phyloP scores from a whole-genome alignment of 345 rosid genomes.

The Rhodamnia rubescens region DNA sequence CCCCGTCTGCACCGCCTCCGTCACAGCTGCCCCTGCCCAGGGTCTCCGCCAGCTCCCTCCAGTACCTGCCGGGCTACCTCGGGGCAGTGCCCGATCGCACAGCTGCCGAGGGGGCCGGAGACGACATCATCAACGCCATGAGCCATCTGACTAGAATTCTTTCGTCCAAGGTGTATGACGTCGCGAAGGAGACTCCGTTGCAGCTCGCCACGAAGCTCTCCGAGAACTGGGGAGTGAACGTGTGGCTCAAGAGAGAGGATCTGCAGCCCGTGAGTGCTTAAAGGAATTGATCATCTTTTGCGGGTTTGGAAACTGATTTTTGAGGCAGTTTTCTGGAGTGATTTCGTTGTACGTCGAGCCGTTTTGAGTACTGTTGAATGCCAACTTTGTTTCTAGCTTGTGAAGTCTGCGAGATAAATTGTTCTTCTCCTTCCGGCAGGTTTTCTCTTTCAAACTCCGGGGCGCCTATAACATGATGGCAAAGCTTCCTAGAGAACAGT shows the following conservation, averaged over 20 bases:
- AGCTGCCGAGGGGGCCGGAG: constrained; percentile 4
- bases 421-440: constrained; percentile 30
- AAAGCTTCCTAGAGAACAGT: constrained; percentile 49
- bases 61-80: constrained; percentile 65
- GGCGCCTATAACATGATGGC: constrained; percentile 98
- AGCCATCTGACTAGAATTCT: constrained; percentile 60
- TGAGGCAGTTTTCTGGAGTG: not conserved
- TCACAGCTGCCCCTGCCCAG: constrained; percentile 8
- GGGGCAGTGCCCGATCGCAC: constrained; percentile 64
- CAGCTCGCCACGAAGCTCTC: constrained; percentile 65
- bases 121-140: constrained; percentile 35
- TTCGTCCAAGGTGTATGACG: constrained; percentile 69
- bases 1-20: not conserved
- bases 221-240: constrained; percentile 43
- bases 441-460: constrained; percentile 91
- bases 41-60: constrained; percentile 50
- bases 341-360: not conserved
- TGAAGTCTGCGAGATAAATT: not conserved
- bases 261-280: constrained; percentile 59
- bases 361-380: not conserved
- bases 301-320: not conserved
- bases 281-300: not conserved
- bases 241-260: constrained; percentile 83
- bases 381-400: not conserved
- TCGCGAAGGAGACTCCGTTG: constrained; percentile 70